Conservation (phyloP, 2,329 filamentous ascomycete genomes). For the Alternaria consortialis region DNA sequence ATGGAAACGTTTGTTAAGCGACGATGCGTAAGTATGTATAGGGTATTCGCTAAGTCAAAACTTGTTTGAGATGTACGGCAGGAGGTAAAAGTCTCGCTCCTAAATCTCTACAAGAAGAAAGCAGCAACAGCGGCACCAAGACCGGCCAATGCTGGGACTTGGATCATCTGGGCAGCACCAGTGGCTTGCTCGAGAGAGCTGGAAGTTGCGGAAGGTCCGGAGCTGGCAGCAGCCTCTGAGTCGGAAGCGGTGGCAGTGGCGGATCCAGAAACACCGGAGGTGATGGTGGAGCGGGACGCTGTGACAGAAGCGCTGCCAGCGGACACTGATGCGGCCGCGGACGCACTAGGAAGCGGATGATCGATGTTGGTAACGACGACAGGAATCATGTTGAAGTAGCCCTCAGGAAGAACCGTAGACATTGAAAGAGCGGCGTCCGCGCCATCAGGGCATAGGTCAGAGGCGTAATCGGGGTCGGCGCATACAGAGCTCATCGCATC, state of each 20-base stretch:
- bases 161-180: slow-evolving; percentile 21
- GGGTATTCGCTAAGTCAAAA: neutral
- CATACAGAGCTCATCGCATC: slow-evolving; percentile 20
- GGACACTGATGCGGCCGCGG: slow-evolving; percentile 30
- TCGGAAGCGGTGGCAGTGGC: neutral
- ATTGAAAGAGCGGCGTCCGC: neutral
- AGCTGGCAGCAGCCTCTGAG: slow-evolving; percentile 6
- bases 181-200: slow-evolving; percentile 5
- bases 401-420: slow-evolving; percentile 9
- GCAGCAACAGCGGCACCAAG: slow-evolving; percentile 40
- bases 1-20: neutral
- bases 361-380: slow-evolving; percentile 41
- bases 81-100: neutral
- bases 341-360: slow-evolving; percentile 35
- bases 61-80: neutral
- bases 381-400: slow-evolving; percentile 27
- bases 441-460: neutral
- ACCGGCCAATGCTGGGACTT: slow-evolving; percentile 38
- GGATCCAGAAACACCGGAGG: slow-evolving; percentile 3
- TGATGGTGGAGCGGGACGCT: slow-evolving; percentile 7
- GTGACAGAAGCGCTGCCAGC: slow-evolving; percentile 18
- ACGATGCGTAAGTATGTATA: neutral
- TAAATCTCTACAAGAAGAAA: slow-evolving; percentile 30
- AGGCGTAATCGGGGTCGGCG: neutral
- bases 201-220: slow-evolving; percentile 2